Percentiles rank a stretch among this genome's conserved stretches.
Conservation (phyloP, 2,329 filamentous ascomycete species). For the Trichothecium roseum region DNA sequence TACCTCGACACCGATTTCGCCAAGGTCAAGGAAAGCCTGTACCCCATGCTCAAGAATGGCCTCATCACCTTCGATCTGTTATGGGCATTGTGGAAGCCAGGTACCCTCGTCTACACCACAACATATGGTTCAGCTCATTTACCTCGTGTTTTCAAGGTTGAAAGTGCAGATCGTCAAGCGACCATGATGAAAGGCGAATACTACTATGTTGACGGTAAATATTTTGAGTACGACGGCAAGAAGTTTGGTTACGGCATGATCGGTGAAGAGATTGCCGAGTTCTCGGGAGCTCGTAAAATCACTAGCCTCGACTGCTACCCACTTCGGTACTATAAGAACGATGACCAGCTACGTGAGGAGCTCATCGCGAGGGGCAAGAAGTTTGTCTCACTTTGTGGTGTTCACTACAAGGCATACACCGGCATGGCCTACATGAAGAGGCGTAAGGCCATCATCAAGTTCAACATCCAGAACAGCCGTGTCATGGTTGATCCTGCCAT, state of each 20-base stretch:
- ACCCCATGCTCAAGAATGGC: conserved; percentile 69
- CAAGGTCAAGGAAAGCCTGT: conserved; percentile 64
- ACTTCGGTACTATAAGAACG: conserved; percentile 67
- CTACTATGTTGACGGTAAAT: conserved; percentile 68
- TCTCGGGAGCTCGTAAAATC: conserved; percentile 76
- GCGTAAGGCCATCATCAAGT: conserved; percentile 58
- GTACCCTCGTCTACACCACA: conserved; percentile 65
- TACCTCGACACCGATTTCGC: conserved; percentile 78
- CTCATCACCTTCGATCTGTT: conserved; percentile 82
- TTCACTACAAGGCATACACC: conserved; percentile 74
- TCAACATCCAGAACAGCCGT: conserved; percentile 77
- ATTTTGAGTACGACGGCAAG: conserved; percentile 84
- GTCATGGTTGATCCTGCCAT: conserved; percentile 81
- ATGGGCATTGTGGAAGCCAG: conserved; percentile 84
- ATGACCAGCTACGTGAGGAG: conserved; percentile 50
- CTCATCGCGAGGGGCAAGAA: conserved; percentile 76
- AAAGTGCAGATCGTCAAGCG: conserved; percentile 60
- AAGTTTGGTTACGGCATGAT: conserved; percentile 67
- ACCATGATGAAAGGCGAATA: conserved; percentile 63
- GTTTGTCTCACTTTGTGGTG: conserved; percentile 70
- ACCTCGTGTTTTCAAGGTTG: conserved; percentile 73
- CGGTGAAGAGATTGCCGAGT: conserved; percentile 58
- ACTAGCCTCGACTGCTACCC: conserved; percentile 69
- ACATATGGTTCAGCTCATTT: conserved; percentile 71
- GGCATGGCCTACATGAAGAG: conserved; percentile 80